A percentile compares a stretch with the other conserved stretches of the same genome.
phyloP scores from a whole-genome alignment of 2,329 filamentous ascomycete genomes.

The Aspergillaceae sp. region DNA sequence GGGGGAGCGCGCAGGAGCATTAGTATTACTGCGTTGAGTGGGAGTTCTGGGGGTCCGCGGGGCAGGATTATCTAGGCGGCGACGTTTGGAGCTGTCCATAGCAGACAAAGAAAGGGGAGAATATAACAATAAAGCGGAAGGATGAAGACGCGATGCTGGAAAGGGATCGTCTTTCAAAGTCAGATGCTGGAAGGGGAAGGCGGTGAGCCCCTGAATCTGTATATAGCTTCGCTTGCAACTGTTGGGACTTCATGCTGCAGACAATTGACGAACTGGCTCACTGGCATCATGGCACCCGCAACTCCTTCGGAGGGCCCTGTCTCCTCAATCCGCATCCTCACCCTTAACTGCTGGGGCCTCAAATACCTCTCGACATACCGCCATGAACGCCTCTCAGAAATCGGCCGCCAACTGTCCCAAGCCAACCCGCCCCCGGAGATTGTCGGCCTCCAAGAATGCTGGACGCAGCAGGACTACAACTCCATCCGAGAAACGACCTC shows the following conservation, averaged over 20 bases:
- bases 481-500: conserved; percentile 65
- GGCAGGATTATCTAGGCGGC: conserved; percentile 13
- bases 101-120: conserved; percentile 5
- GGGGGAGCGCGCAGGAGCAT: conserved; percentile 16
- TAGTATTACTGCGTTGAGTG: background rate
- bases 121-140: background rate
- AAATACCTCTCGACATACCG: conserved; percentile 76
- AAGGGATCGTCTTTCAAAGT: no score
- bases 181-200: background rate
- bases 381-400: conserved; percentile 68
- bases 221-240: no score
- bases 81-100: conserved; percentile 8
- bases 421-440: conserved; percentile 65
- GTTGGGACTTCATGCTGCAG: no score
- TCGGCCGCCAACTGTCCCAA: conserved; percentile 67
- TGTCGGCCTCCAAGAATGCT: conserved; percentile 92
- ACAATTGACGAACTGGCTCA: no score
- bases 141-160: background rate
- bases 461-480: conserved; percentile 75
- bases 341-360: conserved; percentile 95
- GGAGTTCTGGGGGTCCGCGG: conserved; percentile 15
- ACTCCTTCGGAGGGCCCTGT: background rate
- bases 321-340: conserved; percentile 60
- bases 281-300: no score
- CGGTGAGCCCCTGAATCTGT: conserved; percentile 1